Evolutionary conservation across 805 yeast species (phyloP).

Genomic region (Candida quercuum): DNA sequence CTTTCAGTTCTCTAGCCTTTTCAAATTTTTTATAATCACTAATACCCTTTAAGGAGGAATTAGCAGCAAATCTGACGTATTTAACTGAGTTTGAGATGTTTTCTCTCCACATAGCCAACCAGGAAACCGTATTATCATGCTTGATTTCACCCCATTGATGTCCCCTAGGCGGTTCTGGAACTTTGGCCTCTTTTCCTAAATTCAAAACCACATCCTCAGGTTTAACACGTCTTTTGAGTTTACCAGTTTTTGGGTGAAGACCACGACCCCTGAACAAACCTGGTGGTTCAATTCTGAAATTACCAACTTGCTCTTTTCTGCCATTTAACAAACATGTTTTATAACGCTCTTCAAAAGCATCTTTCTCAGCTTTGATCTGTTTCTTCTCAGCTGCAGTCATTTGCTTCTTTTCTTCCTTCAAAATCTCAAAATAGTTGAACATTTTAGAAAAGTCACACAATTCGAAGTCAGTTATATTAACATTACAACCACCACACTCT

Average conservation of each 20-base stretch:
- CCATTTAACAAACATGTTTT: conserved; percentile 81
- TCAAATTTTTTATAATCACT: conserved; percentile 90
- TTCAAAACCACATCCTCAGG: conserved; percentile 91
- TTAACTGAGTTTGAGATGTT: conserved; percentile 79
- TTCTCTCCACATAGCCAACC: conserved; percentile 98
- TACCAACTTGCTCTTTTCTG: conserved; percentile 86
- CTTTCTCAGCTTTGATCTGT: conserved; percentile 63
- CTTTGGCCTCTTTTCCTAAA: conserved; percentile 60
- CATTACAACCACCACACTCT: conserved; percentile 62
- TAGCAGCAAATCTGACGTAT: conserved; percentile 88
- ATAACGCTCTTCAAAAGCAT: conserved; percentile 71
- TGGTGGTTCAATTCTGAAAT: conserved; percentile 93
- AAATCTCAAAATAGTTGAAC: conserved; percentile 60
- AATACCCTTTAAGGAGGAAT: conserved; percentile 85
- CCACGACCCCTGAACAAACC: conserved; percentile 96
- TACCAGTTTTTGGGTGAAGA: conserved; percentile 94
- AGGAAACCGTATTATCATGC: conserved; percentile 86
- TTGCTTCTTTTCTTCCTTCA: conserved; percentile 67
- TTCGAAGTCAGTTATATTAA: conserved; percentile 49
- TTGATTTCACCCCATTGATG: conserved; percentile 86
- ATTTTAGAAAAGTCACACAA: conserved; percentile 78
- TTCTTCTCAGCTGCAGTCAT: conserved; percentile 74
- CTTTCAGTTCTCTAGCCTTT: conserved; percentile 80
- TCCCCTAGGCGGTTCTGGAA: conserved; percentile 84
- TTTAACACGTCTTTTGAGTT: conserved; percentile 73